Percentiles rank a stretch among this genome's conserved stretches.
phyloP scores from a whole-genome alignment of 1,284 basidiomycete genomes.

The Boletus semigastroideus region DNA sequence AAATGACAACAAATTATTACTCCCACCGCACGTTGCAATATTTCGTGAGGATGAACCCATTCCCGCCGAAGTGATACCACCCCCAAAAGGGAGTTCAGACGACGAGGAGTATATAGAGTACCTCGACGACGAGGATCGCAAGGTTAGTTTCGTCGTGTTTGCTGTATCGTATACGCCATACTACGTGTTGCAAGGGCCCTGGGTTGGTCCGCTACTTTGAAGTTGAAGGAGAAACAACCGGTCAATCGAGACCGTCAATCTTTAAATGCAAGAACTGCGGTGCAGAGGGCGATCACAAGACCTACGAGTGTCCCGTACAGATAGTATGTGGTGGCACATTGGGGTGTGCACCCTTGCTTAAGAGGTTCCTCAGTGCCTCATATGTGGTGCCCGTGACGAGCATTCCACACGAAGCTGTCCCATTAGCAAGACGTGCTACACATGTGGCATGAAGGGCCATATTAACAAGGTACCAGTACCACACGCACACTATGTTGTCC shows the following conservation, averaged over 20 bases:
- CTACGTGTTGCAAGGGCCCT: conserved; percentile 31
- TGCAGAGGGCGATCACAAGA: conserved; percentile 64
- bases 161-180: conserved; percentile 1
- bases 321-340: conserved; percentile 50
- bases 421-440: conserved; percentile 81
- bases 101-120: conserved; percentile 69
- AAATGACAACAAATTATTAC: conserved; percentile 39
- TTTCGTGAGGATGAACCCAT: conserved; percentile 35
- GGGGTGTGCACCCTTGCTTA: conserved; percentile 2
- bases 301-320: conserved; percentile 59
- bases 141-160: conserved; percentile 39
- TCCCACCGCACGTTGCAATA: conserved; percentile 67
- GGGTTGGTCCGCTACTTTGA: conserved; percentile 66
- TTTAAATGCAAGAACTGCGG: conserved; percentile 73
- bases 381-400: conserved; percentile 85
- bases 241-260: conserved; percentile 39
- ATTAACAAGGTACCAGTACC: conserved; percentile 56
- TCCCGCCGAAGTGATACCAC: conserved; percentile 47
- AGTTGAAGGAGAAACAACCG: conserved; percentile 38
- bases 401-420: conserved; percentile 84
- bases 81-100: conserved; percentile 39
- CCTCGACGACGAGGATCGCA: conserved; percentile 66
- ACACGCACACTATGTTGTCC: not conserved
- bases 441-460: conserved; percentile 87
- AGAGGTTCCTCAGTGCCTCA: conserved; percentile 63